Base-by-base conservation (phyloP, 2,329 filamentous ascomycete genomes). In the Tolypocladium amazonense region DNA sequence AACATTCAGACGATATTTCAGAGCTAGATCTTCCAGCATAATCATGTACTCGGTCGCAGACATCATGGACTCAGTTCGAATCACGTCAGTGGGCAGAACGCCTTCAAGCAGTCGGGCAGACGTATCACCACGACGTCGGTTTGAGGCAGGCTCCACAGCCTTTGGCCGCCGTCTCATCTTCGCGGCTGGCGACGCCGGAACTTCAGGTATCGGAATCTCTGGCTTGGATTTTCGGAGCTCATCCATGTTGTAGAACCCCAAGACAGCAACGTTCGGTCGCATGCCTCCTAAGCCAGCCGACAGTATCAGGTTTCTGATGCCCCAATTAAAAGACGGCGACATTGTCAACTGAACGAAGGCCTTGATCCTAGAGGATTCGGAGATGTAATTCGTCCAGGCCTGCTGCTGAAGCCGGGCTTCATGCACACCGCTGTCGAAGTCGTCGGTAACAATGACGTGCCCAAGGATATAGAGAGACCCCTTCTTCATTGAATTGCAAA, bases 401-500 rank as follows among this genome's bases (percentile, higher is more conserved):
- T 84, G 82, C 70, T 95, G 90, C 69, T 95, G 90, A 25, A 88
- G 79, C 62, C 89, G 88, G 4, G 89, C 90, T 72, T 96, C 91
- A 6, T 89, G 85, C 11, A 95, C 88, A 4, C 90, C 88, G 3
- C 82, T 81, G 25, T 84, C 83, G 67, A 96, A 96, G 69, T 96
- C 88, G 61, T 90, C 82, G 0, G 89, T 91, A 3, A 96, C 90
- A 61, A 96, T 92, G 52, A 95, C 89, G 72, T 95, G 91, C 0
- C 90, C 91, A 1, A 96, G 79, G 12, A 96, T 89, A 70, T 94
- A 96, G 1, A 96, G 73, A 0, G 86, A 87, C 0, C 91, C 92
- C 68, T 96, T 96, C 71, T 96, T 96, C 70, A 96, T 76, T 0
- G 90, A 92, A 71, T 96, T 96, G 74, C 91, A 96, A 66, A 96